Evolutionary conservation across 768 basidiomycete genomes (phyloP), one percentile per base, ranked within the genome.

Genomic region (Tulasnella sp.): DNA sequence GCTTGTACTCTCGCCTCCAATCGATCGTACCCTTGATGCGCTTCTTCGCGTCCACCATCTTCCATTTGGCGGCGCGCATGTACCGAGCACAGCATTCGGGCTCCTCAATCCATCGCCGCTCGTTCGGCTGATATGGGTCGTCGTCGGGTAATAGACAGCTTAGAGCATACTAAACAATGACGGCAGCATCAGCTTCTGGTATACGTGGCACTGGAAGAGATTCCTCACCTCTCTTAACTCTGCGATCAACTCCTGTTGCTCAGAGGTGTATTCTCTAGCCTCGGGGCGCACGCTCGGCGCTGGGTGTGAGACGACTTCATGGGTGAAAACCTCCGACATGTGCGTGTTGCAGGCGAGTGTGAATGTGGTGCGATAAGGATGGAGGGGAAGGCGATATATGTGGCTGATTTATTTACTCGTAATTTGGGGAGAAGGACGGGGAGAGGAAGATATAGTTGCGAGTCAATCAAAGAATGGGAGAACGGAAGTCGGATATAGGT

Each of bases 61-160:
- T 83, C 88, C 90, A 91, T 67, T 92, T 92, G 2, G 86, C 79
- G 0, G 90, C 88, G 29, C 90, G 82, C 78, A 89, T 82, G 68
- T 92, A 94, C 13, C 90, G 82, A 21, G 83, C 67, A 68, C 73
- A 64, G 68, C 70, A 64, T 78, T 89, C 71, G 82, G 88, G 38
- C 80, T 77, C 69, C 73, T 80, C 73, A 4, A 94, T 72, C 85
- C 89, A 94, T 61, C 84, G 78, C 19, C 75, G 70, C 70, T 94
- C 90, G 86, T 87, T 90, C 51, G 77, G 73, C 61, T 82, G 68
- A 67, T 93, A 93, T 5, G 83, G 72, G 67, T 94, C 87, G 11
- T 77, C 75, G 38, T 76, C 65, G 2, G 88, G 84, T 3, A 93
- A 75, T 3, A 78, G 67, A 42, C 86, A 72, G n/a, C 79, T 74